Evolutionary conservation across 2,329 filamentous ascomycete species (phyloP).

Genomic region (Atkinsonella hypoxylon): DNA sequence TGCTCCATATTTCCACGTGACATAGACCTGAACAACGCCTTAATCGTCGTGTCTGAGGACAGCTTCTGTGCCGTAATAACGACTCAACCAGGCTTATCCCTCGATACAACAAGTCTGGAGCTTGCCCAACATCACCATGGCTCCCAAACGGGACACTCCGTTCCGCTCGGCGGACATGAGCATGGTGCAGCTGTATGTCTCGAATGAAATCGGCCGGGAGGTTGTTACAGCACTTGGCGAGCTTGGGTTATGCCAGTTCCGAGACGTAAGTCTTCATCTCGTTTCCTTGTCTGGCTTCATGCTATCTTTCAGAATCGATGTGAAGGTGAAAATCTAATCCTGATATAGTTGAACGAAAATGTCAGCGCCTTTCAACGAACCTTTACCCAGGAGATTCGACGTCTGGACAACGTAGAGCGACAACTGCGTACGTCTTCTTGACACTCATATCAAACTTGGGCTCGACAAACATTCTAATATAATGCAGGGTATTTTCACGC

Average conservation of each 20-base stretch:
- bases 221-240: constrained; percentile 94
- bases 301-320: not conserved
- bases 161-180: constrained; percentile 99
- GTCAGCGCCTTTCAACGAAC: constrained; percentile 92
- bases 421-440: constrained; percentile 65
- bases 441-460: not conserved
- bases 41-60: constrained; percentile 10
- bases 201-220: constrained; percentile 96
- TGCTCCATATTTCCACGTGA: constrained; percentile 16
- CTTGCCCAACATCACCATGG: constrained; percentile 35
- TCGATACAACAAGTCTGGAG: constrained; percentile 18
- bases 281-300: not conserved
- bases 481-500: constrained; percentile 73
- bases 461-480: constrained; percentile 17
- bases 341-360: constrained; percentile 73
- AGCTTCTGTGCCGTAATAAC: constrained; percentile 16
- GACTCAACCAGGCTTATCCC: constrained; percentile 12
- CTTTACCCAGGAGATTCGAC: constrained; percentile 93
- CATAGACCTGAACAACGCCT: constrained; percentile 13
- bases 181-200: constrained; percentile 98
- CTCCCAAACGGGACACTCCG: constrained; percentile 71
- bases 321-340: not conserved
- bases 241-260: constrained; percentile 90
- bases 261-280: constrained; percentile 58
- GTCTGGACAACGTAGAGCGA: constrained; percentile 94